phyloP scores from a whole-genome alignment of 441 rosid genomes.

The Pelargonium cotyledonis region DNA sequence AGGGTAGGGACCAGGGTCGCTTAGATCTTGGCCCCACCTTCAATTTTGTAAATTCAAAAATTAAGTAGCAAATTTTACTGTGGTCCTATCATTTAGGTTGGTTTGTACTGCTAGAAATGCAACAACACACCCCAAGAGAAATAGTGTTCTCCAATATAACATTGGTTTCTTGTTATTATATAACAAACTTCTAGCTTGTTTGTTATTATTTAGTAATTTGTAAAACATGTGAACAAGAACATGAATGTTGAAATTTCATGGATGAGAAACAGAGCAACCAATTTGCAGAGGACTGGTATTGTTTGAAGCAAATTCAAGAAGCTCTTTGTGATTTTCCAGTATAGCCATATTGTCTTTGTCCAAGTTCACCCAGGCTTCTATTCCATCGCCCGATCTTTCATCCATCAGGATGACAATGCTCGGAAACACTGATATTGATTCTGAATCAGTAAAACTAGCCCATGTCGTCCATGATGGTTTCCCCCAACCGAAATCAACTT shows the following conservation, averaged over 20 bases:
- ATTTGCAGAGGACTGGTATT: constrained; percentile 14
- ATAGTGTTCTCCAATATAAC: too few relatives aligned
- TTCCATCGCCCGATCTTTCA: neutral
- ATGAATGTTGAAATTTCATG: neutral
- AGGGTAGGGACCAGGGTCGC: neutral
- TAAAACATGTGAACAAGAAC: too few relatives aligned
- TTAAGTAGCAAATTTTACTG: neutral
- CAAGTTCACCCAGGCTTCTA: constrained; percentile 19
- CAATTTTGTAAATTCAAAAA: constrained; percentile 7
- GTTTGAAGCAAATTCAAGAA: constrained; percentile 13
- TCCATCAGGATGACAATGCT: constrained; percentile 10
- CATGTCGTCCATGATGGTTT: constrained; percentile 18
- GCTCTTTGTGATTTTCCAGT: constrained; percentile 13
- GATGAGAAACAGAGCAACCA: neutral
- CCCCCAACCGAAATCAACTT: constrained; percentile 27
- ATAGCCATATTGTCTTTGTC: constrained; percentile 13
- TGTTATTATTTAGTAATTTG: too few relatives aligned
- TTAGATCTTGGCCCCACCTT: neutral
- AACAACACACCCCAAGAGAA: too few relatives aligned
- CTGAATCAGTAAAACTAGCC: neutral
- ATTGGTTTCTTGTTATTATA: too few relatives aligned
- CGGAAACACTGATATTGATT: neutral
- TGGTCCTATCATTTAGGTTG: neutral
- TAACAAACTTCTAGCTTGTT: too few relatives aligned
- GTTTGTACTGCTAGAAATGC: neutral